Evolutionary conservation across 176 grass and related monocot genomes (phyloP).

Genomic region (Leersia perrieri): DNA sequence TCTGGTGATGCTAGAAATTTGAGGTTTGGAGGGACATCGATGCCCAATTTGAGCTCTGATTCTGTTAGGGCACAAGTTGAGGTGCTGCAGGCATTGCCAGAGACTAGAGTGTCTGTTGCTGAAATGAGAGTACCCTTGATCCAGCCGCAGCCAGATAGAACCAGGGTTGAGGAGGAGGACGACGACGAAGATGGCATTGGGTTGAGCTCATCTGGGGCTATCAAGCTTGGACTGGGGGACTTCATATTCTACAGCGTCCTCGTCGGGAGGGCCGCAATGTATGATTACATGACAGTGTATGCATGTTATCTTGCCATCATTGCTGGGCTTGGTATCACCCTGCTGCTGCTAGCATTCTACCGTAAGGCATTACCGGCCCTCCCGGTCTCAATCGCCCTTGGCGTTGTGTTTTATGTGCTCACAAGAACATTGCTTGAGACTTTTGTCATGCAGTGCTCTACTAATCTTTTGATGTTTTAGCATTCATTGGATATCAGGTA

Average conservation of each 20-base stretch:
- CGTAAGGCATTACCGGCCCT: conserved; percentile 58
- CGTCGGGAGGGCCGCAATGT: conserved; percentile 82
- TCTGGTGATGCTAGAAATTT: neutral
- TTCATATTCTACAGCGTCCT: conserved; percentile 98
- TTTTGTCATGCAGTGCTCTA: conserved; percentile 70
- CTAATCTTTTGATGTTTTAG: conserved; percentile 88
- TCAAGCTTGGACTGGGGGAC: conserved; percentile 93
- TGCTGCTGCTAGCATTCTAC: conserved; percentile 50
- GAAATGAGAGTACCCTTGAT: conserved; percentile 53
- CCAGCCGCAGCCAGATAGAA: conserved; percentile 28
- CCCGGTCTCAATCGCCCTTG: conserved; percentile 62
- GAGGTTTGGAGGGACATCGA: neutral
- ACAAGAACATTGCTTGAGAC: conserved; percentile 64
- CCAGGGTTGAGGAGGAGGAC: conserved; percentile 28
- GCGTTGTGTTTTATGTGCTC: conserved; percentile 78
- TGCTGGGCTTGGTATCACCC: conserved; percentile 61
- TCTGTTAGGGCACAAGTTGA: neutral
- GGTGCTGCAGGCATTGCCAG: neutral
- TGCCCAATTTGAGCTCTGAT: conserved; percentile 15
- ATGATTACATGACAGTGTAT: conserved; percentile 92
- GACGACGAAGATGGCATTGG: conserved; percentile 69
- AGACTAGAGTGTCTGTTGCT: conserved; percentile 44
- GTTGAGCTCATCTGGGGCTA: conserved; percentile 66
- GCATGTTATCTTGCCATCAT: conserved; percentile 72
- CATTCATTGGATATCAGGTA: conserved; percentile 33